Base-by-base conservation (phyloP, 2,329 filamentous ascomycete species). In the Albifimbria verrucaria region DNA sequence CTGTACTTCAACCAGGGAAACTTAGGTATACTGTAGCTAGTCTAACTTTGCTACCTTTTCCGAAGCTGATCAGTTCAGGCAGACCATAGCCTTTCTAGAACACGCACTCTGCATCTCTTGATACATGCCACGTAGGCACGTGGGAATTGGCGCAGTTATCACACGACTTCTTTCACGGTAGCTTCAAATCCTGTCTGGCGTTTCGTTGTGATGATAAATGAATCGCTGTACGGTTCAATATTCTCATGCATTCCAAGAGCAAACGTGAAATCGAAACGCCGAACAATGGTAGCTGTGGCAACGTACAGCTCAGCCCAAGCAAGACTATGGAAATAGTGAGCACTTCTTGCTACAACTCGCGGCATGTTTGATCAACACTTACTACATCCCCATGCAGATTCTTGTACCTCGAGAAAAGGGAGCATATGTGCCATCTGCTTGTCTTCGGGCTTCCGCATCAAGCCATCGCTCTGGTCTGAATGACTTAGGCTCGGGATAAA, bases 401-500 rank as follows among this genome's bases (percentile, higher is more conserved):
- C 42, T 44, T 4, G 42, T 21, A 4, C 42, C 42, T 7, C 42
- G 7, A 5, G 42, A 44, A 20, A 44, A 44, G 4, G 42, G 42
- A 3, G 42, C 42, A 15, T 44, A 44, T 4, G 22, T 23, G 4
- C 22, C 22, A 23, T 44, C 42, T 15, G 22, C 18, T 11, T 44
- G 5, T 15, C 22, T 7, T 20, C 42, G 18, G 22, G 20, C 42
- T 11, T 44, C 6, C 42, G 20, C 12, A 7, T 44, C 22, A 17
- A 58, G 24, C 65, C 64, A 69, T 2, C 66, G 56, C 26, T 66
- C 64, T 17, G 65, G 66, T 1, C 54, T 42, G 23, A 69, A 69
- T 15, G 43, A 18, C 3, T 48, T 17, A 2, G 65, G 61, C 1
- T 55, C 46, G 0, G 62, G 59, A 49, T 59, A 68, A 1, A 66